Base-by-base conservation (phyloP, 1,284 basidiomycete genomes). In the Malassezia arunalokei region DNA sequence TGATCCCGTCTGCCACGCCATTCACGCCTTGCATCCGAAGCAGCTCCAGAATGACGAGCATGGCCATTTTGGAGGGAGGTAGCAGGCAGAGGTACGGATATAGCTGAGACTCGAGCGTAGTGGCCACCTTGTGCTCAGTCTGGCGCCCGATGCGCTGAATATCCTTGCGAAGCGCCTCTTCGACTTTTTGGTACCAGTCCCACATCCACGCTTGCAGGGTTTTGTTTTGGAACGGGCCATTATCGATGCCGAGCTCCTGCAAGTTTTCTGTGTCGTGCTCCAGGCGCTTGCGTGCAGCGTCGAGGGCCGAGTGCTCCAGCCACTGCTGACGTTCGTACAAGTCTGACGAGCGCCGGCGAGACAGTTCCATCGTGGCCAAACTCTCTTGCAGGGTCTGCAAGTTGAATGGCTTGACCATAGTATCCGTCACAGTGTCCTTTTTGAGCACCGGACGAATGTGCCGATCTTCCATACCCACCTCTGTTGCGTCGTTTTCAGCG, bases 21-120 rank as follows among this genome's bases (percentile, higher is more conserved):
- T 86, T 85, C 1, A 81, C 79, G 5, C 85, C 84, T 40, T 84
- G 81, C 40, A 90, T 75, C 14, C 87, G 81, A 85, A 96, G 87
- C 47, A 91, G 74, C 73, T 95, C 90, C 32, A 92, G 79, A 58
- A 96, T 87, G 3, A 86, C 86, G 66, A 96, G 83, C 20, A 95
- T 78, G 0, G 89, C 88, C 8, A 96, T 79, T 57, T 85, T 85
- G 45, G 86, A 81, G 0, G 84, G 78, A 11, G 82, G 80, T 17
- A 98, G 77, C 0, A 91, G 79, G 1, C 79, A 76, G 7, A 95
- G 76, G 76, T 90, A 92, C 1, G 85, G 80, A 11, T 60, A 51
- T 24, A 68, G 60, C 50, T 66, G 63, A 48, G 60, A 49, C 27
- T 66, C 64, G 43, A 58, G 45, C 7, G 57, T 43, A 33, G 20